Evolutionary conservation across 805 yeast genomes (phyloP).

Genomic region (Metschnikowia hibisci): DNA sequence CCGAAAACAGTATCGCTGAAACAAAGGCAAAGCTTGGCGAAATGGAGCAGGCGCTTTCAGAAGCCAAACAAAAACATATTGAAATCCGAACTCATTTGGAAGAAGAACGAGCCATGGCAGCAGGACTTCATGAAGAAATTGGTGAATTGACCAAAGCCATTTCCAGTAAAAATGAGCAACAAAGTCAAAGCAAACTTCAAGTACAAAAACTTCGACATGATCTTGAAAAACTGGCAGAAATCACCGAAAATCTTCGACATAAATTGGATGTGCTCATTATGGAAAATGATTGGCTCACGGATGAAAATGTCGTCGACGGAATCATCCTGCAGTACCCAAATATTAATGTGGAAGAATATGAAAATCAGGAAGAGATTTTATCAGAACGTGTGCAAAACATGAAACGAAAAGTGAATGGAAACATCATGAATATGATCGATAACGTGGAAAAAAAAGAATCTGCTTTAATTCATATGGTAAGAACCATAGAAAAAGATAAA

Average conservation of each 20-base stretch:
- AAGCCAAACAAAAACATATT: slow-evolving; percentile 19
- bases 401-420: slow-evolving; percentile 77
- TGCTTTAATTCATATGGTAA: slow-evolving; percentile 72
- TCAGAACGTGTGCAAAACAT: slow-evolving; percentile 59
- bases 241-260: slow-evolving; percentile 32
- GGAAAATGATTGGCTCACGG: slow-evolving; percentile 71
- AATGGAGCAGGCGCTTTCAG: slow-evolving; percentile 22
- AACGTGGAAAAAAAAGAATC: slow-evolving; percentile 85
- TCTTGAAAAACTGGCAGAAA: slow-evolving; percentile 44
- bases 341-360: slow-evolving; percentile 59
- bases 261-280: slow-evolving; percentile 45
- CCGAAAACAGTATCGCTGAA: slow-evolving; percentile 32
- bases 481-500: slow-evolving; percentile 85
- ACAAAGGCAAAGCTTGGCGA: slow-evolving; percentile 9
- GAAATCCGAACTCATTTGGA: slow-evolving; percentile 35
- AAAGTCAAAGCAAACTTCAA: slow-evolving; percentile 47
- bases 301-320: slow-evolving; percentile 51
- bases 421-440: slow-evolving; percentile 88
- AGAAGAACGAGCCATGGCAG: slow-evolving; percentile 53
- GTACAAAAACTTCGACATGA: slow-evolving; percentile 54
- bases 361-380: slow-evolving; percentile 53
- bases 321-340: slow-evolving; percentile 61
- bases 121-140: slow-evolving; percentile 75
- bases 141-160: slow-evolving; percentile 51
- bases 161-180: slow-evolving; percentile 39